These are phyloP conservation scores for Lentinula guzmanii DNA, from an alignment of 768 basidiomycete species.

Conservation along the genomic window DNA sequence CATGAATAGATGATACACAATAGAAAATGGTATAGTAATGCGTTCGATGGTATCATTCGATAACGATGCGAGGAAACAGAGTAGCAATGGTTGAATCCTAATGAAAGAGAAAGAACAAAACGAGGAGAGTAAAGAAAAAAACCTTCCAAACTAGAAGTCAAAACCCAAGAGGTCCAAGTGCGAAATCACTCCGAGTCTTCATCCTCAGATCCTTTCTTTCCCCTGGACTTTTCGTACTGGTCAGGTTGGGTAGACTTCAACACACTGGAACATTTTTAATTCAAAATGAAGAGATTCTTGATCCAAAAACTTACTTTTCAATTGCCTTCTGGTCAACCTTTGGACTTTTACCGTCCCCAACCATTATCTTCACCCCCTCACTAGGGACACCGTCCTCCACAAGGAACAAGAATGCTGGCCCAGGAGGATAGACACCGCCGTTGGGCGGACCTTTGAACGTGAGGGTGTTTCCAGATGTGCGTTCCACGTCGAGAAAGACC, in stretches of 20 bases:
- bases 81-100: background rate
- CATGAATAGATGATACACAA: too few relatives aligned
- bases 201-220: background rate
- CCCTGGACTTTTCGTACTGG: constrained; percentile 3
- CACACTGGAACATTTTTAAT: background rate
- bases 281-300: background rate
- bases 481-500: constrained; percentile 50
- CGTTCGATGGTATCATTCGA: background rate
- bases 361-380: constrained; percentile 53
- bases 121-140: background rate
- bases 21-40: background rate
- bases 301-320: constrained; percentile 42
- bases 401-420: constrained; percentile 74
- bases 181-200: background rate
- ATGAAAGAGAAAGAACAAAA: background rate
- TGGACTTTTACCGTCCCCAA: constrained; percentile 62
- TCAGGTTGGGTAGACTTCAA: constrained; percentile 4
- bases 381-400: constrained; percentile 64
- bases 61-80: background rate
- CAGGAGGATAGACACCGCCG: constrained; percentile 67
- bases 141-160: background rate
- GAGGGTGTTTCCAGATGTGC: constrained; percentile 37
- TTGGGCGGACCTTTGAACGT: constrained; percentile 61
- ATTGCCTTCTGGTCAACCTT: constrained; percentile 49
- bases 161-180: background rate